Evolutionary conservation across 345 rosid genomes (phyloP).

Genomic region (Cardamine occulta): DNA sequence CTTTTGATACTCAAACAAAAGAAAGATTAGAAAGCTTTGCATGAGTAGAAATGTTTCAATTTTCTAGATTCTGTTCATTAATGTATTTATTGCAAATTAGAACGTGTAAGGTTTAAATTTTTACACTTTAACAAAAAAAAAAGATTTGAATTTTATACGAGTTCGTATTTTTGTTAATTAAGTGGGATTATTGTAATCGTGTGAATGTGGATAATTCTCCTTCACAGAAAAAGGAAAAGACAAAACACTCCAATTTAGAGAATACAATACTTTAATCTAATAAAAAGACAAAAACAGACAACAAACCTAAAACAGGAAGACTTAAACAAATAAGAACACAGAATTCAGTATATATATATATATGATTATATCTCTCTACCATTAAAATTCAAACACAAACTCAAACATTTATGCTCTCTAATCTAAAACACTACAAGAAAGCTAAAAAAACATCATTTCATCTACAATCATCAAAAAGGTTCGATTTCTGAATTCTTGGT

Average conservation of each 20-base stretch:
- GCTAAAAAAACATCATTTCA: neutral
- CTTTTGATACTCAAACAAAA: neutral
- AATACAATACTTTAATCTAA: neutral
- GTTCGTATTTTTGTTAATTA: neutral
- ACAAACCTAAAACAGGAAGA: conserved; percentile 28
- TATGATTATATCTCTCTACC: neutral
- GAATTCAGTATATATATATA: neutral
- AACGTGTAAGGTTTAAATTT: neutral
- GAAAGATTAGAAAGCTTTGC: neutral
- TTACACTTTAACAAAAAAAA: too few relatives aligned
- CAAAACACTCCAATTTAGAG: neutral
- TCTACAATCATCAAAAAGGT: neutral
- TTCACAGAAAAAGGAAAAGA: conserved; percentile 11
- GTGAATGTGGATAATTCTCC: conserved; percentile 17
- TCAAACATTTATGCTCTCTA: neutral
- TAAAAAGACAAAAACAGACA: conserved; percentile 20
- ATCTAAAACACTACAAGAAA: neutral
- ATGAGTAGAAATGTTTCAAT: neutral
- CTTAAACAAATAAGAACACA: conserved; percentile 21
- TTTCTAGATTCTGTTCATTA: neutral
- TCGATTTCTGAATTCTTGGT: neutral
- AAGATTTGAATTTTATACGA: neutral
- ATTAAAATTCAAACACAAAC: neutral
- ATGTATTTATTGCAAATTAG: neutral
- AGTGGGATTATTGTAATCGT: neutral